Evolutionary conservation across 371 early-diverging fungal genomes (phyloP), one percentile per base, ranked within the genome.

Genomic region (Saksenaea oblongispora): DNA sequence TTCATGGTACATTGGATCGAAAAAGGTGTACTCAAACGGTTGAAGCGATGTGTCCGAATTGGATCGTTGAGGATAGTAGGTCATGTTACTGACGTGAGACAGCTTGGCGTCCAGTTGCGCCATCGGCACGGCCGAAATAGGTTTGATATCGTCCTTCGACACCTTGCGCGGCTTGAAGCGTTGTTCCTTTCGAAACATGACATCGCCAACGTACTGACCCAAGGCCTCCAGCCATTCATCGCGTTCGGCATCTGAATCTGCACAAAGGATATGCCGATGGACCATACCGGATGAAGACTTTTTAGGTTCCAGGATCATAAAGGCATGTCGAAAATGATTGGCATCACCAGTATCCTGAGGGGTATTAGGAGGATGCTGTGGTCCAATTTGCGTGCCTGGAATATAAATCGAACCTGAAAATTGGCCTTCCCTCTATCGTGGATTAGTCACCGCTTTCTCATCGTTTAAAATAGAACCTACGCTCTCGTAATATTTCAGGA

Each of bases 211-310:
- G 58, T 84, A 76, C 35, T 74, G 67, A 37, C 69, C 58, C 35
- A 91, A 67, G 1, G 88, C 85, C 42, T 82, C 82, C 0, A 96
- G 89, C 95, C 96, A 97, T 15, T 86, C 84, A 66, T 95, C 95
- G 41, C 95, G 83, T 62, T 97, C 97, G 28, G 74, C 74, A 63
- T 94, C 95, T 2, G 89, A 91, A 24, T 91, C 93, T 7, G 95
- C 95, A 72, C 92, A 94, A 39, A 97, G 87, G 14, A 93, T 87
- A 62, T 94, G 94, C 5, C 88, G 79, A 35, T 74, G 73, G 0
- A 84, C 70, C 26, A 86, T 82, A 53, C 83, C 85, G 37, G 86
- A 83, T 15, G 84, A 75, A 15, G 79, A 71, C 65, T 84, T 87
- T 67, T 83, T 86, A 26, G 79, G 86, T 67, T 95, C 95, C 55